A percentile compares a stretch with the other conserved stretches of the same genome.
Evolutionary conservation across 148 eudicot genomes (phyloP).

Genomic region (Nepenthes mirabilis): DNA sequence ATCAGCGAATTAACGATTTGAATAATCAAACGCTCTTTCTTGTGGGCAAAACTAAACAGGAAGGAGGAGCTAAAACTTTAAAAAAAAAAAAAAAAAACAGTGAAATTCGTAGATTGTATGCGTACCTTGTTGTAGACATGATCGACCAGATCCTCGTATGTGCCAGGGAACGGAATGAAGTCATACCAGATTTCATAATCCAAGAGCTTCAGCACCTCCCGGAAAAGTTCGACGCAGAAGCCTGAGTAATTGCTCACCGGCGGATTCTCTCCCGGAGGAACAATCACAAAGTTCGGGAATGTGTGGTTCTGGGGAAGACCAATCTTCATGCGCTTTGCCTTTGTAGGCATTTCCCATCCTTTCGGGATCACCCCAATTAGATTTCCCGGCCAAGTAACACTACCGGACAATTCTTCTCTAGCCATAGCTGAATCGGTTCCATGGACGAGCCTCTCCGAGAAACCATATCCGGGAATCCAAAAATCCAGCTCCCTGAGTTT

Average conservation of each 20-base stretch:
- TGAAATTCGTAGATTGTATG: too few species aligned
- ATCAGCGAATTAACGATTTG: not conserved
- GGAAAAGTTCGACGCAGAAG: slow-evolving; percentile 22
- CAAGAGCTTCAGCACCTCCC: slow-evolving; percentile 11
- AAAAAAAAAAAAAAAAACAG: too few species aligned
- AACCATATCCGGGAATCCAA: slow-evolving; percentile 20
- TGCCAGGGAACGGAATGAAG: slow-evolving; percentile 13
- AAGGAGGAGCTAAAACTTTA: too few species aligned
- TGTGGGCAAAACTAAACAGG: too few species aligned
- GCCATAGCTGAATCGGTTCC: not conserved
- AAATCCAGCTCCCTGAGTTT: slow-evolving; percentile 14
- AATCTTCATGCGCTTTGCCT: slow-evolving; percentile 16
- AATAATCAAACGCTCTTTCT: too few species aligned
- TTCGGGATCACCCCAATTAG: slow-evolving; percentile 17
- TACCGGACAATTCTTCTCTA: slow-evolving; percentile 4
- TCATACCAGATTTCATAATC: slow-evolving; percentile 17
- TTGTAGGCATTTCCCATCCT: slow-evolving; percentile 51
- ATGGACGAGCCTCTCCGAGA: slow-evolving; percentile 5
- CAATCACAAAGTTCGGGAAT: slow-evolving; percentile 24
- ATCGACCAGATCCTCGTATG: slow-evolving; percentile 18
- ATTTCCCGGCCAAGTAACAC: slow-evolving; percentile 34
- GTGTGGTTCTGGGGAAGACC: slow-evolving; percentile 24
- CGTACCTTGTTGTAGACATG: slow-evolving; percentile 22
- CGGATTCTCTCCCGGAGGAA: not conserved
- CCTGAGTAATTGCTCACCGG: slow-evolving; percentile 7